A percentile compares a stretch with the other conserved stretches of the same genome.
These are phyloP conservation scores for Vaccinium corymbosum DNA, from an alignment of 148 eudicot genomes.

Conservation along the genomic window DNA sequence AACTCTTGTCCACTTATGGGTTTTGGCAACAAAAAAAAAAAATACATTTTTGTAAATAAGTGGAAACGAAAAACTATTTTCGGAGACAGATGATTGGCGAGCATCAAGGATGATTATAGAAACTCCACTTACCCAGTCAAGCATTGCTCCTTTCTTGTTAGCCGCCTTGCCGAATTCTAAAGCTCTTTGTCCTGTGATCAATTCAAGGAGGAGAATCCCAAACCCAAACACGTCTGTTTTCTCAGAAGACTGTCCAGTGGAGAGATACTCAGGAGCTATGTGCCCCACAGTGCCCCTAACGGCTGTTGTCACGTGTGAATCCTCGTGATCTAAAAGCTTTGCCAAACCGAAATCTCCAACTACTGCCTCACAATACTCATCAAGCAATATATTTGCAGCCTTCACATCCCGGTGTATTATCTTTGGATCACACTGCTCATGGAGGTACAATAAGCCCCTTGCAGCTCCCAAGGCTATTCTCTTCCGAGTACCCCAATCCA, in stretches of 20 bases:
- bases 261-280: constrained; percentile 68
- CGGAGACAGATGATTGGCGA: not conserved
- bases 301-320: constrained; percentile 64
- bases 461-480: constrained; percentile 65
- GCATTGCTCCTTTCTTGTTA: constrained; percentile 77
- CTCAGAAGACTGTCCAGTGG: constrained; percentile 71
- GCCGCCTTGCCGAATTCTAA: constrained; percentile 73
- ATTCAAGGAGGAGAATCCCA: constrained; percentile 69
- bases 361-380: constrained; percentile 63
- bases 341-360: constrained; percentile 77
- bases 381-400: constrained; percentile 69
- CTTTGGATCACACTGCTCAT: constrained; percentile 77
- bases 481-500: constrained; percentile 61
- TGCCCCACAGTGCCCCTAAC: constrained; percentile 78
- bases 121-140: constrained; percentile 54
- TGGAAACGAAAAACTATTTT: not conserved
- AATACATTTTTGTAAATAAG: not conserved
- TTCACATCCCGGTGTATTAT: constrained; percentile 73
- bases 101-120: not conserved
- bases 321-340: constrained; percentile 66
- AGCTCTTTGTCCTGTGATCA: constrained; percentile 76
- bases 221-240: constrained; percentile 76
- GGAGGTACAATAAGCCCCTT: constrained; percentile 60
- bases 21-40: too few species aligned
- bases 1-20: too few species aligned